Evolutionary conservation across 1,284 basidiomycete genomes (phyloP), one percentile per base, ranked within the genome.

Genomic region (Cutaneotrichosporon sp.): DNA sequence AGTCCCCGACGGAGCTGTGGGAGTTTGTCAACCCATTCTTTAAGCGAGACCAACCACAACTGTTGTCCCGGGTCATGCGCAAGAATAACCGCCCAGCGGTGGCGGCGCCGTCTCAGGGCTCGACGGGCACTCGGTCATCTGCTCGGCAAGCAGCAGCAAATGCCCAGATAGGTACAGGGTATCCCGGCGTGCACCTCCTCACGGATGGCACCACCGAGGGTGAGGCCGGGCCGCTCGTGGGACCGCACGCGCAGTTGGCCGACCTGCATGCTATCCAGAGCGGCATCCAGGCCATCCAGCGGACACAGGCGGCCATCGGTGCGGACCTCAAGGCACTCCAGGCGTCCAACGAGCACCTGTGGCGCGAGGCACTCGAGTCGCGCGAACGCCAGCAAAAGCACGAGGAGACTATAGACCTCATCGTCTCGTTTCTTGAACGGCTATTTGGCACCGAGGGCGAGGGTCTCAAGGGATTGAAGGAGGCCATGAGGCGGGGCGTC

Each of bases 361-460:
- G 95, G 95, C 88, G 93, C 72, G 94, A 99, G 72, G 89, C 92
- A 0, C 81, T 94, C 67, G 84, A 88, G 42, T 87, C 91, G 4
- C 82, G 91, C 10, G 87, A 89, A 68, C 85, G 89, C 61, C 88
- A 94, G 72, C 88, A 92, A 72, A 92, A 91, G 72, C 93, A 97
- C 69, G 90, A 97, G 72, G 95, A 98, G 77, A 97, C 93, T n/a
- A 94, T 98, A 74, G 94, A 97, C 74, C 84, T 92, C 61, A 97
- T 99, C 66, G 84, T 99, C 65, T 89, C 92, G 63, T 98, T 99
- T 80, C 81, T 99, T 54, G 94, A 93, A 20, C 88, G 92, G 29
- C 89, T 97, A 2, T 98, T 98, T 80, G 93, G 93, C 4, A 78
- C 74, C 22, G 77, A 79, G 55, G 77, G 77, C 50, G 73, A 79